A percentile compares a stretch with the other conserved stretches of the same genome.
These are phyloP conservation scores for Gorgonomyces haynaldii DNA, from an alignment of 192 early-diverging fungal genomes.

Conservation along the genomic window DNA sequence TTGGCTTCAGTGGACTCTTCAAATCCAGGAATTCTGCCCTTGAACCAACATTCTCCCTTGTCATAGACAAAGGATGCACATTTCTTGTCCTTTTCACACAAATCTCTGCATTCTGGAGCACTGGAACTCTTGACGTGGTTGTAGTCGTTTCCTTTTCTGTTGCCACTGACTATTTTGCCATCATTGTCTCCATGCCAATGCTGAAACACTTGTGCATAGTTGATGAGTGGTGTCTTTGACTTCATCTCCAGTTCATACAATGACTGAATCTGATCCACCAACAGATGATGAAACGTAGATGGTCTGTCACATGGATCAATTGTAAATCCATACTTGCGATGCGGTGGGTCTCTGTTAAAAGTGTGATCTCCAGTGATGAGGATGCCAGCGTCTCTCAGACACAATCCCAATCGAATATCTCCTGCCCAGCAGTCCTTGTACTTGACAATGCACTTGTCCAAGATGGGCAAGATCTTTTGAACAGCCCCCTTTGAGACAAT, in stretches of 20 bases:
- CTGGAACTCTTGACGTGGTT: too few relatives aligned
- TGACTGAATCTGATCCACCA: constrained; percentile 25
- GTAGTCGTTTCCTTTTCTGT: constrained; percentile 3
- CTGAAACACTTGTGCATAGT: not conserved
- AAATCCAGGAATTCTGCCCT: not conserved
- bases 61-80: not conserved
- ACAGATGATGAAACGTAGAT: constrained; percentile 41
- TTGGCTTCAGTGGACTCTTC: too few relatives aligned
- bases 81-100: not conserved
- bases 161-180: not conserved
- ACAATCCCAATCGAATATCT: constrained; percentile 41
- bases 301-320: constrained; percentile 34
- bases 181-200: too few relatives aligned
- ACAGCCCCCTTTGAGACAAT: constrained; percentile 37
- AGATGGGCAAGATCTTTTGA: constrained; percentile 16
- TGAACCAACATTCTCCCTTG: not conserved
- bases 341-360: constrained; percentile 19
- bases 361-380: constrained; percentile 6
- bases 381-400: constrained; percentile 39
- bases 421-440: constrained; percentile 48
- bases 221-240: not conserved
- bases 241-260: constrained; percentile 14
- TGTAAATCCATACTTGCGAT: constrained; percentile 12
- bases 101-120: not conserved
- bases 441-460: constrained; percentile 29